A percentile compares a stretch with the other conserved stretches of the same genome.
phyloP scores from a whole-genome alignment of 257 asterid species.

The Scutellaria galericulata region DNA sequence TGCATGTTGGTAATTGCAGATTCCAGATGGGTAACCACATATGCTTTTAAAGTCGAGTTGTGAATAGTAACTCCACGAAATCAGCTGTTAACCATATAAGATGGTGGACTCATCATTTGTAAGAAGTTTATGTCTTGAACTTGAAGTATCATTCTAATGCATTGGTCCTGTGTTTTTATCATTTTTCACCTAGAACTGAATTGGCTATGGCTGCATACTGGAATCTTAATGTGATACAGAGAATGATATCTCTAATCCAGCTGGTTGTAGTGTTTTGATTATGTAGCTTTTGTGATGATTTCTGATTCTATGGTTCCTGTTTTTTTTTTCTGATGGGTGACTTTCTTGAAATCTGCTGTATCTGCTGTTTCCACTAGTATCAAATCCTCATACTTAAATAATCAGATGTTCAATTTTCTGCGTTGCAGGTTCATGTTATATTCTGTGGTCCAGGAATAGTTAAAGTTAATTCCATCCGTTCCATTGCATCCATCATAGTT shows the following conservation, averaged over 20 bases:
- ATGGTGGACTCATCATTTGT: background rate
- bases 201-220: background rate
- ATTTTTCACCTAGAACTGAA: conserved; percentile 11
- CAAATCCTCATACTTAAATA: conserved; percentile 12
- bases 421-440: conserved; percentile 63
- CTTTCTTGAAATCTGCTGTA: conserved; percentile 4
- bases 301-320: conserved; percentile 7
- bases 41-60: background rate
- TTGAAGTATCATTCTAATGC: background rate
- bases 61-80: background rate
- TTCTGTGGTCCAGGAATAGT: conserved; percentile 56
- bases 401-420: conserved; percentile 29
- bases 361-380: background rate
- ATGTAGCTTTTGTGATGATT: background rate
- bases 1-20: background rate
- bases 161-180: background rate
- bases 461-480: conserved; percentile 63
- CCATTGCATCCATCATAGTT: conserved; percentile 44
- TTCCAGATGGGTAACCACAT: background rate
- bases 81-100: too few species aligned
- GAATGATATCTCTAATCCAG: background rate
- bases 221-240: background rate
- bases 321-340: background rate
- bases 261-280: conserved; percentile 9
- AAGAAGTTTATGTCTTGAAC: background rate